Base-by-base conservation (phyloP, 768 basidiomycete species). In the Pleurotus tuber-regium region DNA sequence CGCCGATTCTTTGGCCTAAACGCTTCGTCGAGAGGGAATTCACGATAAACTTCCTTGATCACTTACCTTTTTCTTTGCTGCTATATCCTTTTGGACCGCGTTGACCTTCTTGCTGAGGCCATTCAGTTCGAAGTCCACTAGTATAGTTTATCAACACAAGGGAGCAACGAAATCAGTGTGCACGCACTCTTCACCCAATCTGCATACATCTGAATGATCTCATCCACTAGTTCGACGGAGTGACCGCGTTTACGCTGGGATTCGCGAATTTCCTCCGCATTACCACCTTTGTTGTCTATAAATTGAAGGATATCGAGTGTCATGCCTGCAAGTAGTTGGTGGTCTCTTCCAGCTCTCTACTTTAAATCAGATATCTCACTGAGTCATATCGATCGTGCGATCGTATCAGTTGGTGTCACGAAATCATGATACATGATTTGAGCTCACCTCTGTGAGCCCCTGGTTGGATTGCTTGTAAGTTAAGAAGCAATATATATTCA, bases 141-240 rank as follows among this genome's bases (percentile, higher is more conserved):
- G 10, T 14, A 28, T 14, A 11, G n/a, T 18, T 21, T n/a, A 14
- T 44, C 28, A 25, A 16, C 21, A 43, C n/a, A 0, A 12, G 2
- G 7, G 35, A 3, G 6, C 12, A 14, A 19, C 14, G 18, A 28
- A 36, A 42, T 26, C 40, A 29, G 56, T 36, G 39, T 51, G 28
- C 24, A 82, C 91, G 64, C 66, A 97, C 97, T 84, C 69, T 92
- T 90, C 47, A 92, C 92, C 93, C 95, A 98, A 59, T 93, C 89
- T 8, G 79, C 69, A 62, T 98, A 97, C 84, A 95, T 85, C 62
- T 83, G 82, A 53, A 98, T 85, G 53, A 98, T 82, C 67, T 98
- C 92, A 68, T 98, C 94, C 12, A 98, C 95, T 58, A 97, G 67
- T 67, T 94, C 95, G 46, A 91, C 90, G 16, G 89, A 79, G 51